Evolutionary conservation across 306 rosid genomes (phyloP).

Genomic region (Rubus idaeus): DNA sequence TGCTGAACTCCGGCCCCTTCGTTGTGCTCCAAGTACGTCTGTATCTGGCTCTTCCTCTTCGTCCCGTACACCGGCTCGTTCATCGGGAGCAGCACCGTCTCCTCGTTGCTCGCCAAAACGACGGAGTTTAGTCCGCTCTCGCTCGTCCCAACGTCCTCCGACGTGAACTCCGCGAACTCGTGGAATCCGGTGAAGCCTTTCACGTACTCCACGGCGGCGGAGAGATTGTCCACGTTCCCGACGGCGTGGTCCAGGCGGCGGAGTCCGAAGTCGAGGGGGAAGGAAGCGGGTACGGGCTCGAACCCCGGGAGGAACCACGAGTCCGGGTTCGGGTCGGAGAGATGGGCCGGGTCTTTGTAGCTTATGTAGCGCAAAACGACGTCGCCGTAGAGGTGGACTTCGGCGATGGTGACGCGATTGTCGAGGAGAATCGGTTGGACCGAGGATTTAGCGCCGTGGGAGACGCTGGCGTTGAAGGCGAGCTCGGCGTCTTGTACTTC

Average conservation of each 20-base stretch:
- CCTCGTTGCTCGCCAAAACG: constrained; percentile 76
- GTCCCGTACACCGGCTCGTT: constrained; percentile 91
- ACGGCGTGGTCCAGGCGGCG: constrained; percentile 87
- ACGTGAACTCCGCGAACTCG: constrained; percentile 94
- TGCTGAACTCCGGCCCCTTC: constrained; percentile 93
- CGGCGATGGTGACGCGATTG: constrained; percentile 45
- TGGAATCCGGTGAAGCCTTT: constrained; percentile 73
- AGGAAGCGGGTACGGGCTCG: constrained; percentile 45
- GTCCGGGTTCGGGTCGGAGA: constrained; percentile 27
- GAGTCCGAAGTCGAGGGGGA: constrained; percentile 64
- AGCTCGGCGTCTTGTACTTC: constrained; percentile 67
- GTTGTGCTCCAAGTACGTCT: constrained; percentile 89
- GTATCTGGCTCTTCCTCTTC: constrained; percentile 88
- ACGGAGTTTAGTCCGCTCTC: constrained; percentile 87
- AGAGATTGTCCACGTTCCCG: constrained; percentile 73
- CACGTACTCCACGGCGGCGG: constrained; percentile 45
- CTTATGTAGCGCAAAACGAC: constrained; percentile 83
- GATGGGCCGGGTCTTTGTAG: constrained; percentile 26
- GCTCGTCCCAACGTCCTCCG: constrained; percentile 84
- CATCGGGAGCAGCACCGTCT: constrained; percentile 70
- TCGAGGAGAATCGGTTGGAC: constrained; percentile 50
- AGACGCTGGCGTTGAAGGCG: constrained; percentile 59
- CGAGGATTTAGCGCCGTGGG: constrained; percentile 55
- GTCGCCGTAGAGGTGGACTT: constrained; percentile 79
- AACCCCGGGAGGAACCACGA: constrained; percentile 69